Evolutionary conservation across 345 rosid genomes (phyloP).

Genomic region (Sisymbrium altissimum): DNA sequence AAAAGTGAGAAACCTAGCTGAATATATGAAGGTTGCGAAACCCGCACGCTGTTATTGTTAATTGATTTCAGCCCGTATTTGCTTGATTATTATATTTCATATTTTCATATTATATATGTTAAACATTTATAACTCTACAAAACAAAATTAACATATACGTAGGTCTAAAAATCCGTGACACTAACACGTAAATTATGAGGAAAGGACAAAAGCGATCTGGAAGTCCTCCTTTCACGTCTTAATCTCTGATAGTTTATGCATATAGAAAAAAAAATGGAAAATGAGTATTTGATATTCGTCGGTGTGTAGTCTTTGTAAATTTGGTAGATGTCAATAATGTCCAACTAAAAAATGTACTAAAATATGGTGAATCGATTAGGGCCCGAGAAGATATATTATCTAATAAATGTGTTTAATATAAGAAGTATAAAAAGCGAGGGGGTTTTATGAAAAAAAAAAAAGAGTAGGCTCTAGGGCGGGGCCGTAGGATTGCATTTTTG

Average conservation of each 20-base stretch:
- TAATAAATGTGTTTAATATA: background rate
- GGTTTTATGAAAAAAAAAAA: background rate
- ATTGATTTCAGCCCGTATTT: background rate
- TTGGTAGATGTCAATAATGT: background rate
- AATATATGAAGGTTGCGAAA: background rate
- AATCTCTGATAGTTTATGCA: background rate
- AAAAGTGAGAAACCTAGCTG: background rate
- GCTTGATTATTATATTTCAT: background rate
- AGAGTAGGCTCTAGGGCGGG: conserved; percentile 13
- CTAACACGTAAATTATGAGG: background rate
- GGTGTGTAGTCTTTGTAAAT: background rate
- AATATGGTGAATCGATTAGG: background rate
- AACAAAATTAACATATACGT: background rate
- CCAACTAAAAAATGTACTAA: background rate
- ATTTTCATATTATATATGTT: background rate
- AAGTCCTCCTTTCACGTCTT: conserved; percentile 18
- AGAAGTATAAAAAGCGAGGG: background rate
- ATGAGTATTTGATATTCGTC: too few species aligned
- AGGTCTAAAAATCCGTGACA: conserved; percentile 11
- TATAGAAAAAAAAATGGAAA: too few species aligned
- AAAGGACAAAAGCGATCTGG: conserved; percentile 3
- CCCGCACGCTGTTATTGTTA: background rate
- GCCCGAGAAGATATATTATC: background rate
- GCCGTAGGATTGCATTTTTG: conserved; percentile 16
- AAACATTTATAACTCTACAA: background rate